Evolutionary conservation across 345 rosid species (phyloP).

Genomic region (Salix arbutifolia): DNA sequence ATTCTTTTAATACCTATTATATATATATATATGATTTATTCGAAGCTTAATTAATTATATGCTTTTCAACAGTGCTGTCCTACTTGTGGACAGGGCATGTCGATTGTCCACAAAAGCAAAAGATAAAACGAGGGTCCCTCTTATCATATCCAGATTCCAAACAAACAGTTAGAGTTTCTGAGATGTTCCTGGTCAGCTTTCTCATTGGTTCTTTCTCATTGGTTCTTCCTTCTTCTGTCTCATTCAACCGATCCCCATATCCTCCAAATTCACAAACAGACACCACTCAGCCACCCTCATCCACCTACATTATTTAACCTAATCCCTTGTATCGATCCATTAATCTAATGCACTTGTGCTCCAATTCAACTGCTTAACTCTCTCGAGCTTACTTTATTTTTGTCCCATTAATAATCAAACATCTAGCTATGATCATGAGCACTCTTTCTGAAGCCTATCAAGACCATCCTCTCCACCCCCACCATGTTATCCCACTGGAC

Average conservation of each 20-base stretch:
- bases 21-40: background rate
- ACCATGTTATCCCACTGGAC: slow-evolving; percentile 48
- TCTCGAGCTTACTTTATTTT: background rate
- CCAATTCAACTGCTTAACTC: background rate
- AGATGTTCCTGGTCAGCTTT: slow-evolving; percentile 25
- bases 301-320: slow-evolving; percentile 5
- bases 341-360: background rate
- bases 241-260: background rate
- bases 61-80: background rate
- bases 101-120: slow-evolving; percentile 7
- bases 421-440: slow-evolving; percentile 14
- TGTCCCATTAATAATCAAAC: background rate
- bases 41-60: background rate
- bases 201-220: slow-evolving; percentile 19
- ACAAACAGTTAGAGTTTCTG: slow-evolving; percentile 12
- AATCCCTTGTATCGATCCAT: background rate
- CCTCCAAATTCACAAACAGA: slow-evolving; percentile 34
- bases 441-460: slow-evolving; percentile 47
- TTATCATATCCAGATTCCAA: slow-evolving; percentile 2
- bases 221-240: slow-evolving; percentile 25
- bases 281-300: slow-evolving; percentile 21
- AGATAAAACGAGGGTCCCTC: background rate
- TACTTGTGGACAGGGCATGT: slow-evolving; percentile 12
- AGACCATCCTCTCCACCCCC: slow-evolving; percentile 49
- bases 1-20: too few relatives aligned